Percentiles rank a stretch among this genome's conserved stretches.
phyloP scores from a whole-genome alignment of 2,329 filamentous ascomycete species.

The Fusarium sp. region DNA sequence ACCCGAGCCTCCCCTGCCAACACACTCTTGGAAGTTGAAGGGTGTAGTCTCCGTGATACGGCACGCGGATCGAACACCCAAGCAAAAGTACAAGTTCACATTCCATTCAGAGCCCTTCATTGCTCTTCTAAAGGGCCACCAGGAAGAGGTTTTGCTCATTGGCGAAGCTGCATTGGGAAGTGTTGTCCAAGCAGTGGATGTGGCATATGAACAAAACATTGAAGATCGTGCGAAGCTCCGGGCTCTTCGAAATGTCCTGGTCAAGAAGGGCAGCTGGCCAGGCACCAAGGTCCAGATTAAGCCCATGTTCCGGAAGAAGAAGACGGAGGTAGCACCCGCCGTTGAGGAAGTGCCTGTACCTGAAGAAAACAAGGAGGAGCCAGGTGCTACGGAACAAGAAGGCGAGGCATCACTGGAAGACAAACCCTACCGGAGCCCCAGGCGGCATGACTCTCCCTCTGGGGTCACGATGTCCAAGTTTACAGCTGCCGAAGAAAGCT shows the following conservation, averaged over 20 bases:
- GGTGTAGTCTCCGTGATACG: conserved; percentile 96
- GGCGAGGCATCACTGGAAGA: conserved; percentile 38
- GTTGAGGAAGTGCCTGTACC: conserved; percentile 48
- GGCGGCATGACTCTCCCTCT: conserved; percentile 82
- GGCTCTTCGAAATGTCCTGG: conserved; percentile 81
- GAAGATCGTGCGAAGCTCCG: conserved; percentile 90
- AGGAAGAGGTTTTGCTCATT: conserved; percentile 93
- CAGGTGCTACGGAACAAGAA: conserved; percentile 33
- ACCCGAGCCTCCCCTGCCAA: conserved; percentile 72
- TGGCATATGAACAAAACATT: conserved; percentile 77
- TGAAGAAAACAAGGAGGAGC: conserved; percentile 45
- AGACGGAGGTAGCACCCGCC: conserved; percentile 63
- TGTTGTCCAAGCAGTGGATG: conserved; percentile 85
- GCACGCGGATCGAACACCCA: conserved; percentile 95
- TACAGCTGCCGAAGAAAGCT: conserved; percentile 88
- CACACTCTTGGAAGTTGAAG: conserved; percentile 97
- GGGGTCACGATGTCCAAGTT: conserved; percentile 93
- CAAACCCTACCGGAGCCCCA: conserved; percentile 52
- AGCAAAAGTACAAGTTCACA: conserved; percentile 99
- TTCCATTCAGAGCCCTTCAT: conserved; percentile 98
- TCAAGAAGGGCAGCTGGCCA: conserved; percentile 91
- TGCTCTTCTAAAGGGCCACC: conserved; percentile 90
- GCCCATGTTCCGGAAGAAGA: conserved; percentile 95
- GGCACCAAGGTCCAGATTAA: conserved; percentile 99
- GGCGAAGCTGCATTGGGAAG: conserved; percentile 88